Evolutionary conservation across 257 asterid genomes (phyloP).

Genomic region (Scutellaria baicalensis): DNA sequence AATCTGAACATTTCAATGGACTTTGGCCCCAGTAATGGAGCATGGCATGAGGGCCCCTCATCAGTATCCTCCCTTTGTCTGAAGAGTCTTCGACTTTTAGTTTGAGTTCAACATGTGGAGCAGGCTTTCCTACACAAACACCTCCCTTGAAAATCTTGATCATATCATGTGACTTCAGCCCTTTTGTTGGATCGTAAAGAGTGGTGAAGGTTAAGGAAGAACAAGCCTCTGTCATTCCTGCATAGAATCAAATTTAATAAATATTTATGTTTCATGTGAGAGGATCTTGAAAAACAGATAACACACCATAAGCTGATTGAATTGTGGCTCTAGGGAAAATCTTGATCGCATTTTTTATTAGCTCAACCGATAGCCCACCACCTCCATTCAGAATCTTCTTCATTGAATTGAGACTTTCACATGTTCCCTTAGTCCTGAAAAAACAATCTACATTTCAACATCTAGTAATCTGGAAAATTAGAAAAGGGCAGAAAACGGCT

Average conservation of each 20-base stretch:
- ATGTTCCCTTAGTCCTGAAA: conserved; percentile 31
- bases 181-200: conserved; percentile 48
- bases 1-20: conserved; percentile 20
- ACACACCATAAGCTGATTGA: conserved; percentile 76
- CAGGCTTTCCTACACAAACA: conserved; percentile 72
- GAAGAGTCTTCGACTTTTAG: conserved; percentile 33
- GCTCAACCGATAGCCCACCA: conserved; percentile 59
- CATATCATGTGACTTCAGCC: neutral
- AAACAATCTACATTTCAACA: neutral
- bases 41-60: conserved; percentile 88
- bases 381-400: conserved; percentile 82
- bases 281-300: neutral
- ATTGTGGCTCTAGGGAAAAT: conserved; percentile 68
- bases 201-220: conserved; percentile 88
- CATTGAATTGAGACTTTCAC: conserved; percentile 34
- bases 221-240: conserved; percentile 95
- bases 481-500: neutral
- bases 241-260: conserved; percentile 3
- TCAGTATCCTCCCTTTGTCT: conserved; percentile 49
- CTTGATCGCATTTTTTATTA: conserved; percentile 31
- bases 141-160: conserved; percentile 32
- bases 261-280: neutral
- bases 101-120: conserved; percentile 66
- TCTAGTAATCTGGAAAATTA: neutral
- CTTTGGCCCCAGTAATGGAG: conserved; percentile 75